Evolutionary conservation across 805 yeast species (phyloP).

Genomic region (Isabelozyma pseudorhagii): DNA sequence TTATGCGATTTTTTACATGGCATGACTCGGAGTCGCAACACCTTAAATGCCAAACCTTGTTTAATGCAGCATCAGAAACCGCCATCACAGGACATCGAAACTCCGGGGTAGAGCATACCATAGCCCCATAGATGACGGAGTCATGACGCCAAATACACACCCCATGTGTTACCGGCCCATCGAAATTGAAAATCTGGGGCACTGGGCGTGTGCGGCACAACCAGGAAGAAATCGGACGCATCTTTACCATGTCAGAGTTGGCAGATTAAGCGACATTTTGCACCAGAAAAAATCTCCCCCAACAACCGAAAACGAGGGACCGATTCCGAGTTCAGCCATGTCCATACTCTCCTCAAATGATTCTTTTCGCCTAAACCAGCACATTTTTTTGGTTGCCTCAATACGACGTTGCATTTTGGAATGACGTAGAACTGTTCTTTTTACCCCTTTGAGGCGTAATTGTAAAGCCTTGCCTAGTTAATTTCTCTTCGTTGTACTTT

Average conservation of each 20-base stretch:
- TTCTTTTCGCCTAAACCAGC: not conserved
- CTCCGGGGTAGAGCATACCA: not conserved
- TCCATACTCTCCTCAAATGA: not conserved
- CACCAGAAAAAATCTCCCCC: not conserved
- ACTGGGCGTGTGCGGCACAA: not conserved
- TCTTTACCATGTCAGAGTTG: not conserved
- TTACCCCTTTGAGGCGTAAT: no score
- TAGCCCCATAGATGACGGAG: not conserved
- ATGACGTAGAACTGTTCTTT: not conserved
- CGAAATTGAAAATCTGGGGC: not conserved
- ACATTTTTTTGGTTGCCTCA: not conserved
- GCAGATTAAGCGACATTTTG: not conserved
- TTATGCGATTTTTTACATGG: not conserved
- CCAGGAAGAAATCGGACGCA: not conserved
- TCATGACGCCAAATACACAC: not conserved
- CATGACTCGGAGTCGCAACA: not conserved
- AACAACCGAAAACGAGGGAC: not conserved
- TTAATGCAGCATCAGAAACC: not conserved
- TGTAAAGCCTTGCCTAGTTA: no score
- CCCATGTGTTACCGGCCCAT: not conserved
- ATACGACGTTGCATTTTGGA: not conserved
- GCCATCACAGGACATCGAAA: not conserved
- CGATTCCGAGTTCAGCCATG: not conserved
- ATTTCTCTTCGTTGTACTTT: no score
- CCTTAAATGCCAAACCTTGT: no score